Conservation (phyloP, 169 alveolate species). For the Cryptosporidium canis region DNA sequence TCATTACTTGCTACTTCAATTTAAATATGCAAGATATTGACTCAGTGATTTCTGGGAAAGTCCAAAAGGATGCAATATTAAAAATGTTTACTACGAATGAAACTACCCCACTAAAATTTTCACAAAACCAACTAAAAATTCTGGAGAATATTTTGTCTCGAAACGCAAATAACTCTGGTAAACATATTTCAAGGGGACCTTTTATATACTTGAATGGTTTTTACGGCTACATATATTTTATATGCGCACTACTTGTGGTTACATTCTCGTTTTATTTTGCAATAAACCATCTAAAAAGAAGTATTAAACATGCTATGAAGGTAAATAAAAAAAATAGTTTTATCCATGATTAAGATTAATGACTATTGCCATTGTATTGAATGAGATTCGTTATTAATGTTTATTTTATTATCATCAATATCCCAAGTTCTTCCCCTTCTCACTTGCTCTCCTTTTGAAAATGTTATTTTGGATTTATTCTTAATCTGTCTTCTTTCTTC, state of each 20-base stretch:
- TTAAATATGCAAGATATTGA: neutral
- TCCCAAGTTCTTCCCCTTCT: constrained; percentile 42
- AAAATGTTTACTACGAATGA: neutral
- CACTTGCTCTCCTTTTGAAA: constrained; percentile 58
- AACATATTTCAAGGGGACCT: neutral
- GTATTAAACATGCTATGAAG: neutral
- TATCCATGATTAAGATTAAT: neutral
- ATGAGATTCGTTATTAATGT: constrained; percentile 1
- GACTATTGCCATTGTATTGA: constrained; percentile 63
- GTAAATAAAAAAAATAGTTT: neutral
- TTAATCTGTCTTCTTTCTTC: neutral
- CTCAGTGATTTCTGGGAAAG: neutral
- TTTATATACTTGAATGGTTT: neutral
- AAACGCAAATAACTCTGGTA: neutral
- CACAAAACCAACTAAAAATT: constrained; percentile 6
- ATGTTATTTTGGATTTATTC: neutral
- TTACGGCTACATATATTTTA: constrained; percentile 31
- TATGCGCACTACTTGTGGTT: constrained; percentile 11
- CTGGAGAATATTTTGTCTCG: constrained; percentile 22
- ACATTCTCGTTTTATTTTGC: constrained; percentile 28
- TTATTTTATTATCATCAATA: neutral
- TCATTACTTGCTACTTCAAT: constrained; percentile 67
- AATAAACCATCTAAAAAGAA: neutral
- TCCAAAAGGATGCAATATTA: neutral
- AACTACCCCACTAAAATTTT: constrained; percentile 40